Percentiles rank a stretch among this genome's conserved stretches.
Conservation (phyloP, 2,329 filamentous ascomycete species). For the Passalora sequoiae region DNA sequence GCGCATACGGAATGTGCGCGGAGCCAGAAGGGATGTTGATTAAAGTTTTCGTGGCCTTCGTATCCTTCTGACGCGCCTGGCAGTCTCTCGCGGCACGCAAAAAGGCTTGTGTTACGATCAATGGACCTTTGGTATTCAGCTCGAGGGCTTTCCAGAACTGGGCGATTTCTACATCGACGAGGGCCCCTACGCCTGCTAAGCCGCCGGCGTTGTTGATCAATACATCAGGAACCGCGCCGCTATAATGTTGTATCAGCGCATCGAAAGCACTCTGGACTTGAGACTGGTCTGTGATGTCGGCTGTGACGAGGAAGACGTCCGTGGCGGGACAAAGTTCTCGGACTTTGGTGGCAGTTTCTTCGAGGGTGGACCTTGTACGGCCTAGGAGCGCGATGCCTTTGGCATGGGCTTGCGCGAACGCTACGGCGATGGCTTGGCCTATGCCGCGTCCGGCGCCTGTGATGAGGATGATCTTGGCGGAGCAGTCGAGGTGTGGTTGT, state of each 20-base stretch:
- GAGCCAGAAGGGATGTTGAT: conserved; percentile 14
- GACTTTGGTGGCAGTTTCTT: conserved; percentile 10
- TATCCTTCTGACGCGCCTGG: no score
- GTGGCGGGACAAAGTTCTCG: conserved; percentile 4
- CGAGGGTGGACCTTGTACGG: conserved; percentile 14
- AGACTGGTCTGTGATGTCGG: conserved; percentile 13
- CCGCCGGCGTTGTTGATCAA: conserved; percentile 18
- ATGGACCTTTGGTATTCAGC: conserved; percentile 12
- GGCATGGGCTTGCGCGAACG: conserved; percentile 17
- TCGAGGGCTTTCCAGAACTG: conserved; percentile 11
- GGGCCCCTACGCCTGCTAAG: conserved; percentile 4
- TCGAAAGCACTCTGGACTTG: conserved; percentile 10
- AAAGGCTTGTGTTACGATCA: conserved; percentile 11
- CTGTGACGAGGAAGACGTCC: conserved; percentile 11
- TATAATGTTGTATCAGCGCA: conserved; percentile 2
- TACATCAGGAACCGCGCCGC: conserved; percentile 10
- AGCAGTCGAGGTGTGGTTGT: conserved; percentile 38
- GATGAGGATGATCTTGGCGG: conserved; percentile 37
- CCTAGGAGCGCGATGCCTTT: conserved; percentile 18
- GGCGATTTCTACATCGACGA: conserved; percentile 12
- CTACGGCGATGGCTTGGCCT: conserved; percentile 17
- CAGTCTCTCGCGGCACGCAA: conserved; percentile 7
- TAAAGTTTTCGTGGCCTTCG: conserved; percentile 5
- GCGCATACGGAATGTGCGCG: conserved; percentile 13
- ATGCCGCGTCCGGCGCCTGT: conserved; percentile 20